Evolutionary conservation across 768 basidiomycete species (phyloP).

Genomic region (Podaxis pistillaris): DNA sequence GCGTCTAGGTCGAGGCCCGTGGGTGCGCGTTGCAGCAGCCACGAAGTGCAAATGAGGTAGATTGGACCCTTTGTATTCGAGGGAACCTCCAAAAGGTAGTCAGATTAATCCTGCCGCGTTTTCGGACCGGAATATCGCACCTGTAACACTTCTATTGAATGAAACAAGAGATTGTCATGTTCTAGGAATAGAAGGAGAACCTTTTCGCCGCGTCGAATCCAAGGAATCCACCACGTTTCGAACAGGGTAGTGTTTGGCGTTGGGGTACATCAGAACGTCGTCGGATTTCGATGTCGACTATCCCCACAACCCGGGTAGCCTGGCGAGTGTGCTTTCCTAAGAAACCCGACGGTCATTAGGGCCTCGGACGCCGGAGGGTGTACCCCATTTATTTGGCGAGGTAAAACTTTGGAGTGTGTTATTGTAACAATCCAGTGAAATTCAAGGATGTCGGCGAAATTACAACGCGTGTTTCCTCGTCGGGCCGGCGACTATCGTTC

Average conservation of each 20-base stretch:
- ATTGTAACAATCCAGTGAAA: background rate
- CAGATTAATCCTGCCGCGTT: background rate
- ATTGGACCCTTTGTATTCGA: background rate
- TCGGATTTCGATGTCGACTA: background rate
- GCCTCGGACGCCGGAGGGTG: background rate
- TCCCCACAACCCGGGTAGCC: background rate
- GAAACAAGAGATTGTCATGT: background rate
- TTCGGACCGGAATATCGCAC: background rate
- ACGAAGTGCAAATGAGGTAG: background rate
- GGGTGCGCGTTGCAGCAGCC: background rate
- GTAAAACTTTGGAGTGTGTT: background rate
- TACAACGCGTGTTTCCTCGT: background rate
- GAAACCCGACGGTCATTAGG: background rate
- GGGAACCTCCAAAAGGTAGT: background rate
- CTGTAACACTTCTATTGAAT: background rate
- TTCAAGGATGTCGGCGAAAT: background rate
- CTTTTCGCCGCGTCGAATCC: constrained; percentile 3
- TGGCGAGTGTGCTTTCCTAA: background rate
- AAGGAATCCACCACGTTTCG: constrained; percentile 5
- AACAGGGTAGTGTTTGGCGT: background rate
- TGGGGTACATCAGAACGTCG: background rate
- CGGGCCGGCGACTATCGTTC: background rate
- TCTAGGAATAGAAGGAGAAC: background rate
- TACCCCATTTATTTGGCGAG: background rate
- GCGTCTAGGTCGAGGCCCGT: background rate